Percentiles rank a stretch among this genome's conserved stretches.
Evolutionary conservation across 1,284 basidiomycete genomes (phyloP).

Genomic region (Pholiota adiposa): DNA sequence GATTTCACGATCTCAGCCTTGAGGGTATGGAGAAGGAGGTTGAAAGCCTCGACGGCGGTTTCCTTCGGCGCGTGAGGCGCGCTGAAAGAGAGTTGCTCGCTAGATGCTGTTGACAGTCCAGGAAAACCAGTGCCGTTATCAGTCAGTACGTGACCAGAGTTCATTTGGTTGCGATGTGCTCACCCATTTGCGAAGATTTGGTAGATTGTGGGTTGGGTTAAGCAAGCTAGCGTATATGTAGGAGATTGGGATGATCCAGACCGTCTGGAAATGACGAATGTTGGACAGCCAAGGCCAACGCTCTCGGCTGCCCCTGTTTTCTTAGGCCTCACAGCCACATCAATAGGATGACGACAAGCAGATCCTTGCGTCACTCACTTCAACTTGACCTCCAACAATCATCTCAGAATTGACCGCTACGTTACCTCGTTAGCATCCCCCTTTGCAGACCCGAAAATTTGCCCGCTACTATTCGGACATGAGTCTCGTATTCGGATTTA

Average conservation of each 20-base stretch:
- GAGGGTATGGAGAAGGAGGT: constrained; percentile 53
- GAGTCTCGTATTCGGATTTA: too few species aligned
- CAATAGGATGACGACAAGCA: too few species aligned
- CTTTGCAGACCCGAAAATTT: too few species aligned
- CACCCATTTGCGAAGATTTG: not conserved
- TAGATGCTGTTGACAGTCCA: constrained; percentile 48
- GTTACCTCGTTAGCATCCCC: too few species aligned
- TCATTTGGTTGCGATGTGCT: not conserved
- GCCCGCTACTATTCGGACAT: too few species aligned
- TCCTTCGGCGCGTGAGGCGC: constrained; percentile 57
- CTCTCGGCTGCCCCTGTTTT: not conserved
- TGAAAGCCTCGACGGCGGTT: constrained; percentile 69
- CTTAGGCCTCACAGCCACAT: not conserved
- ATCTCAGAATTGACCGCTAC: not conserved
- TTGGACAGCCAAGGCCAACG: not conserved
- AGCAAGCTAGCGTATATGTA: not conserved
- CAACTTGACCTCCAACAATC: not conserved
- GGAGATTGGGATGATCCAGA: not conserved
- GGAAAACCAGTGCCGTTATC: not conserved
- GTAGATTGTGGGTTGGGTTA: not conserved
- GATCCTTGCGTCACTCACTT: not conserved
- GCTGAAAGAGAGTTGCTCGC: constrained; percentile 59
- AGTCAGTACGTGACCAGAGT: not conserved
- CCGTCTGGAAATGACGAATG: not conserved
- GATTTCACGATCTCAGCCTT: constrained; percentile 66